Evolutionary conservation across 345 rosid genomes (phyloP), one percentile per base, ranked within the genome.

Genomic region (Euphorbia peplus): DNA sequence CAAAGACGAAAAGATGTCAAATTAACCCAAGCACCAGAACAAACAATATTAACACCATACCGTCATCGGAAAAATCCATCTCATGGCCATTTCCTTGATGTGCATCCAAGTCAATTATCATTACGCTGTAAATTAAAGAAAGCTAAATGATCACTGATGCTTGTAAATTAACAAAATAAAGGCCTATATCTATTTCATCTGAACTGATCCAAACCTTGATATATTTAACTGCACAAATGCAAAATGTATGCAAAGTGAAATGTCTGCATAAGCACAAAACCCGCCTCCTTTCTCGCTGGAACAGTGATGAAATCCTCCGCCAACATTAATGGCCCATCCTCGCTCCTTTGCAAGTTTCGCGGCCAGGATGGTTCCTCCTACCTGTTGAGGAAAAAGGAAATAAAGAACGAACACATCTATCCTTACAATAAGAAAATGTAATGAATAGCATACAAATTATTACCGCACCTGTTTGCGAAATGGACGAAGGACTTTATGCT

Each of bases 61-160:
- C 73, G 60, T 93, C 97, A 80, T 78, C 35, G 16, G 89, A 79
- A 54, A 91, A 92, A 81, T 93, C 98, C 76, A 51, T 88, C 78
- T 91, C 99, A 32, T 93, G 96, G 78, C 97, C 99, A 73, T 93
- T 93, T 68, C 99, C 99, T 85, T 93, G 99, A 81, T 93, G 98
- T 39, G 97, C 98, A 75, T 93, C 98, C 4, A 93, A 90, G 91
- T 93, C 99, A 76, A 93, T 84, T 67, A 93, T 88, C 97, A 93
- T 93, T 72, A 88, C 95, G 85, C 96, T 93, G 80, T 12, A 70
- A 47, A 42, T 64, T 13, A 1, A 63, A 24, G 39, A 69, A 32
- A 46, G 41, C 12, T 44, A 37, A 52, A 15, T 55, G 60, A 32
- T 30, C 64, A 26, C 55, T 21, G 24, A 70, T 60, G 41, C 53